Base-by-base conservation (phyloP, 176 grass and related monocot species). In the Carex kokanica region DNA sequence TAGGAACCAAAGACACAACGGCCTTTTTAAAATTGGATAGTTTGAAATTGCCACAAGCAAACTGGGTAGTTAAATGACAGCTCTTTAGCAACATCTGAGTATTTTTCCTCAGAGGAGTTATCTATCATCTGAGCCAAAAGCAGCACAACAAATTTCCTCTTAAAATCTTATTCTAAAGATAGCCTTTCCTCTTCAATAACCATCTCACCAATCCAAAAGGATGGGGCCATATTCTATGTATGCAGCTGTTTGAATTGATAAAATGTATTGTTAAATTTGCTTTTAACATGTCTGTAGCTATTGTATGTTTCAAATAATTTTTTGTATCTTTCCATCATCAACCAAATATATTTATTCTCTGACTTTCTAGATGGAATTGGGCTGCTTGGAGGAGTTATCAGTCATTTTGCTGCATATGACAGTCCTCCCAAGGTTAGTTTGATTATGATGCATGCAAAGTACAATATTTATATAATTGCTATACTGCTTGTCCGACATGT, bases 311-410 rank as follows among this genome's bases (percentile, higher is more conserved):
- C 47, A 56, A 16, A 31, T 56, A 13, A n/a, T 9, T 56, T 78
- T 56, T 56, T 78, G 71, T 56, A 78, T 49, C 31, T 25, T 56
- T 78, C 23, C 51, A 29, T 78, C 8, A 78, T 78, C 23, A 56
- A 15, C 58, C 57, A 47, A 69, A 74, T 27, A 25, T 78, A 7
- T 82, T 83, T 87, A 41, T 20, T 67, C 62, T 61, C 31, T 29
- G 52, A 73, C 57, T 81, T 84, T 72, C 25, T 84, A 98, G 95
- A 98, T 94, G 95, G 95, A 34, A 91, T 98, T 90, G 95, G 95
- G 73, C 88, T 98, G 84, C 92, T 98, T 86, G 92, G 92, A 87
- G 95, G 90, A 54, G 90, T 91, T 36, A 94, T 98, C 59, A 80
- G 84, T 64, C 89, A 98, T 93, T 98, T 94, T 88, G 66, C 83